Evolutionary conservation across 192 early-diverging fungal species (phyloP).

Genomic region (Linnemannia hyalina): DNA sequence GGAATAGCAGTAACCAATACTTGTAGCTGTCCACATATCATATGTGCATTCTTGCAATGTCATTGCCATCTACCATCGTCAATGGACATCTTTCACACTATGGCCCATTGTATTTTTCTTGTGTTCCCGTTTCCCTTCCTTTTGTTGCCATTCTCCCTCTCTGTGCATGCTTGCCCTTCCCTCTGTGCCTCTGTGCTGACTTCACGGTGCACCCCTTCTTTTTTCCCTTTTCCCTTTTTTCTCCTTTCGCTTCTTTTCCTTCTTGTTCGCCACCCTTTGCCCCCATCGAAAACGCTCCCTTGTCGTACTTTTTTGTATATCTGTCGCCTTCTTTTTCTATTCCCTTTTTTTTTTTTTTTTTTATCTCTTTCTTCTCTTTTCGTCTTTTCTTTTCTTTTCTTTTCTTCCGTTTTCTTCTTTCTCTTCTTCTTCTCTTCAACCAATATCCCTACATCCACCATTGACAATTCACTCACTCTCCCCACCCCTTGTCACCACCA

Average conservation of each 20-base stretch:
- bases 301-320: not conserved
- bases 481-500: not conserved
- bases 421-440: not conserved
- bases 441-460: not conserved
- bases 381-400: not conserved
- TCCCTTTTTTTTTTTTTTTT: not conserved
- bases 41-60: too few relatives aligned
- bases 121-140: not conserved
- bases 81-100: not conserved
- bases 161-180: not conserved
- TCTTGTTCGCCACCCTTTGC: not conserved
- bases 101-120: too few relatives aligned
- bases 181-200: not conserved
- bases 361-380: not conserved
- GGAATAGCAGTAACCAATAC: not conserved
- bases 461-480: too few relatives aligned
- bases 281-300: not conserved
- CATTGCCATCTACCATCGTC: not conserved
- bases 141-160: too few relatives aligned
- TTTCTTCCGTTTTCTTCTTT: not conserved
- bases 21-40: not conserved
- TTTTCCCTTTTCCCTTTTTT: not conserved
- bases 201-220: not conserved
- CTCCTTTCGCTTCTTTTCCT: not conserved
- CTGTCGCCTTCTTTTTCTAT: conserved; percentile 6